Conservation (phyloP, 2,329 filamentous ascomycete genomes). For the Fusarium marasasianum region DNA sequence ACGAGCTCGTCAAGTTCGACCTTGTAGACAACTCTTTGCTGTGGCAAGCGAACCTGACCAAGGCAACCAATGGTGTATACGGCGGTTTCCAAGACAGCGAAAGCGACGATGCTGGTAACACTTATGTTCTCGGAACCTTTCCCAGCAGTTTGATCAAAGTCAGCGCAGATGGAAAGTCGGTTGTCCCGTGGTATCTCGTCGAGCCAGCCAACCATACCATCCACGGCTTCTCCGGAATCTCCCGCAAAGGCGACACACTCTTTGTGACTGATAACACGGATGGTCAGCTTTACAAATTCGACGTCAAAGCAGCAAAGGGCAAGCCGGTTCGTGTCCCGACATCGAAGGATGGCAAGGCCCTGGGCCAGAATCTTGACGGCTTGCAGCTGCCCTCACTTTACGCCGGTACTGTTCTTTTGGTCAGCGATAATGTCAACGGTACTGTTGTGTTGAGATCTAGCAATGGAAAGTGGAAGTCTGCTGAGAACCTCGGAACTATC, state of each 20-base stretch:
- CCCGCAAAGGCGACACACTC: slow-evolving; percentile 32
- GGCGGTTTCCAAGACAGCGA: slow-evolving; percentile 54
- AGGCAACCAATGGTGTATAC: slow-evolving; percentile 42
- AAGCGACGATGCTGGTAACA: slow-evolving; percentile 48
- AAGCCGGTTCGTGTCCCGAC: neutral
- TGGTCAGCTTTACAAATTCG: slow-evolving; percentile 49
- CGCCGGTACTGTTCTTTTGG: slow-evolving; percentile 47
- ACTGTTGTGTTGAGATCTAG: slow-evolving; percentile 49
- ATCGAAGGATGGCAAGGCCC: neutral
- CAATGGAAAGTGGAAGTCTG: slow-evolving; percentile 48
- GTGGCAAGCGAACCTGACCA: slow-evolving; percentile 49
- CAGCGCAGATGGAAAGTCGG: slow-evolving; percentile 41
- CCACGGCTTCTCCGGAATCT: neutral
- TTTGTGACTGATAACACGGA: slow-evolving; percentile 44
- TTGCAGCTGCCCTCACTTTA: slow-evolving; percentile 48
- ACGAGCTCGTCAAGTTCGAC: slow-evolving; percentile 50
- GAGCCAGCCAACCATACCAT: slow-evolving; percentile 40
- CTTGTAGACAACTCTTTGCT: slow-evolving; percentile 32
- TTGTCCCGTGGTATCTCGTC: slow-evolving; percentile 47
- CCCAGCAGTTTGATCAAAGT: slow-evolving; percentile 50
- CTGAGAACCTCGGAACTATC: slow-evolving; percentile 49
- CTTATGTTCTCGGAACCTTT: slow-evolving; percentile 51
- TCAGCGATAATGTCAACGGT: slow-evolving; percentile 45
- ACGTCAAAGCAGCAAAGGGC: slow-evolving; percentile 33
- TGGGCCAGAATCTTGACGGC: slow-evolving; percentile 37